Base-by-base conservation (phyloP, 2,329 filamentous ascomycete species). In the Apiospora rasikravindrae region DNA sequence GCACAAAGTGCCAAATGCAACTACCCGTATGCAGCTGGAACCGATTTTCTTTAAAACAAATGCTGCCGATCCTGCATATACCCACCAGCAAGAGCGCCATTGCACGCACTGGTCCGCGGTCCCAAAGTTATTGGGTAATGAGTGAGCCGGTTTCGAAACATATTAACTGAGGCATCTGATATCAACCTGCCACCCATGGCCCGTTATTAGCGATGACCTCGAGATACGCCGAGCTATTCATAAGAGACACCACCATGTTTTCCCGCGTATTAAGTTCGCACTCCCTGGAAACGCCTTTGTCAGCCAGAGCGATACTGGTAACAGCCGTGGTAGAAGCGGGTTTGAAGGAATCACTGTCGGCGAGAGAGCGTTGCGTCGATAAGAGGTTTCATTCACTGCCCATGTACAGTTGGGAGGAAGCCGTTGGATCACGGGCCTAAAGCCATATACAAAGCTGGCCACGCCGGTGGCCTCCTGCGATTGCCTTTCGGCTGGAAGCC, bases 61-160 rank as follows among this genome's bases (percentile, higher is more conserved):
- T 40, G 57, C 19, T n/a, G 57, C 33, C 33, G 53, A 61, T 61
- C 53, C 53, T 61, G 53, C 37, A 37, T 37, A n/a, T 61, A 61
- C 19, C 53, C 29, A 37, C 29, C 53, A 37, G 53, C 29, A 26
- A 53, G 16, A 33, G 53, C 8, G 53, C 6, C 53, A 61, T 61
- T 64, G 33, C 33, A 64, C 29, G 10, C 57, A 40, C 16, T 24
- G 16, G 57, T 13, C 33, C 33, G 57, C 33, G 33, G 57, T 19
- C 29, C 57, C 57, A 64, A 14, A 64, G 57, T 64, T 64, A 40
- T 40, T 64, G 57, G 10, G 57, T 22, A 40, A 40, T 40, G 13
- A 64, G 33, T n/a, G 22, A 64, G 57, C 57, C 57, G 57, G 57
- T 64, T 64, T 64, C 33, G 57, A 64, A 64, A 64, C 57, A 64